Evolutionary conservation across 495 filamentous ascomycete species (phyloP).

Genomic region (Aspergillus diversus): DNA sequence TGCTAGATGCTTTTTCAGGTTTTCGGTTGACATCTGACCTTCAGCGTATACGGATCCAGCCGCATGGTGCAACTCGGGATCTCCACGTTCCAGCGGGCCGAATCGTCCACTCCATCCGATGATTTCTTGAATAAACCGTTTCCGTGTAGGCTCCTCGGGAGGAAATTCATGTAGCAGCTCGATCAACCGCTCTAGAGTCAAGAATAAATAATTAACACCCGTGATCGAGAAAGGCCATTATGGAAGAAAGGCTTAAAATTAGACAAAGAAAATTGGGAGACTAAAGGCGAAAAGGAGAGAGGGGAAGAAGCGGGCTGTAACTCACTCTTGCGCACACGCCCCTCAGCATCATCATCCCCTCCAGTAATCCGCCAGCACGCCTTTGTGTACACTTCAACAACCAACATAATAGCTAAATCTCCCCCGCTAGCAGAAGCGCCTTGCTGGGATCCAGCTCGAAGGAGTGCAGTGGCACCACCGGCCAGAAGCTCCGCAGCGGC

Average conservation of each 20-base stretch:
- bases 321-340: slow-evolving; percentile 49
- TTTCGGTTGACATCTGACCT: slow-evolving; percentile 45
- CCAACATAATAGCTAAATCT: slow-evolving; percentile 80
- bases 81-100: slow-evolving; percentile 87
- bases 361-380: slow-evolving; percentile 73
- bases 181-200: slow-evolving; percentile 54
- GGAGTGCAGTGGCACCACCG: slow-evolving; percentile 78
- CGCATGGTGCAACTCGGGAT: slow-evolving; percentile 95
- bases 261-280: too few relatives aligned
- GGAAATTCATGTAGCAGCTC: slow-evolving; percentile 77
- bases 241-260: too few relatives aligned
- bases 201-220: neutral
- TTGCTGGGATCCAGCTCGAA: slow-evolving; percentile 79
- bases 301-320: slow-evolving; percentile 7
- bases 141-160: slow-evolving; percentile 81
- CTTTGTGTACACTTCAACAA: slow-evolving; percentile 87
- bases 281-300: neutral
- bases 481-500: slow-evolving; percentile 86
- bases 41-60: slow-evolving; percentile 86
- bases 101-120: slow-evolving; percentile 85
- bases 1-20: neutral
- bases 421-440: slow-evolving; percentile 80
- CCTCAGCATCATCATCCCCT: slow-evolving; percentile 47
- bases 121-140: slow-evolving; percentile 87
- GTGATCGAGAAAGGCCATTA: neutral